Base-by-base conservation (phyloP, 2,329 filamentous ascomycete genomes). In the Polytolypa hystricis region DNA sequence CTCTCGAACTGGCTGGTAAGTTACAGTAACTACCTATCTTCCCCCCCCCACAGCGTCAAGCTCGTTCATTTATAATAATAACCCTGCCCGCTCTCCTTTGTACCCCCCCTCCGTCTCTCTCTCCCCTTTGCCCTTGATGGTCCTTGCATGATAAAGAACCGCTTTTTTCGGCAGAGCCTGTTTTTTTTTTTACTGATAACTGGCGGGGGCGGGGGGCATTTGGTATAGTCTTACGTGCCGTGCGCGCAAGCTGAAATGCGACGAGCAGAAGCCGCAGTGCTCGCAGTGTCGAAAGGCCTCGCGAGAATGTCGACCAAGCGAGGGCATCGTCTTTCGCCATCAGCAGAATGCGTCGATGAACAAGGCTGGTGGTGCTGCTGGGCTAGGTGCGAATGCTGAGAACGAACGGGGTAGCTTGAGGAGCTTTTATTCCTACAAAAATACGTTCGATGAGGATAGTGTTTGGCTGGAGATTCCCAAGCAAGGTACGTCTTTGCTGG, bases 331-430 rank as follows among this genome's bases (percentile, higher is more conserved):
- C 30, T 81, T 79, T 49, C 71, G 76, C 38, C 77, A 81, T 54
- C 75, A 80, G 50, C 76, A 80, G 56, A 80, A 80, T 67, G 74
- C 75, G 19, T 78, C 74, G 14, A 76, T 79, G 74, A 79, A 79
- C 41, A 67, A 70, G 33, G 50, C 54, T 25, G 58, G 59, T 10
- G 61, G 63, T 30, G 54, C 53, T 12, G 53, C 56, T 16, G 61
- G 65, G 10, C 46, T 50, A 8, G 50, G 53, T 4, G n/a, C n/a
- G n/a, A n/a, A n/a, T n/a, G n/a, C n/a, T n/a, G n/a, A n/a, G n/a
- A 51, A 53, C 40, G 55, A 51, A 10, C 55, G 57, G 29, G 66
- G 64, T 23, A 64, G 61, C 33, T 56, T 79, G 42, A 73, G 72
- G 42, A 69, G 71, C 12, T 79, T 79, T 53, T 79, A 78, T 51